phyloP scores from a whole-genome alignment of 202 grass and related monocot genomes.

The Dendrocalamus latiflorus region DNA sequence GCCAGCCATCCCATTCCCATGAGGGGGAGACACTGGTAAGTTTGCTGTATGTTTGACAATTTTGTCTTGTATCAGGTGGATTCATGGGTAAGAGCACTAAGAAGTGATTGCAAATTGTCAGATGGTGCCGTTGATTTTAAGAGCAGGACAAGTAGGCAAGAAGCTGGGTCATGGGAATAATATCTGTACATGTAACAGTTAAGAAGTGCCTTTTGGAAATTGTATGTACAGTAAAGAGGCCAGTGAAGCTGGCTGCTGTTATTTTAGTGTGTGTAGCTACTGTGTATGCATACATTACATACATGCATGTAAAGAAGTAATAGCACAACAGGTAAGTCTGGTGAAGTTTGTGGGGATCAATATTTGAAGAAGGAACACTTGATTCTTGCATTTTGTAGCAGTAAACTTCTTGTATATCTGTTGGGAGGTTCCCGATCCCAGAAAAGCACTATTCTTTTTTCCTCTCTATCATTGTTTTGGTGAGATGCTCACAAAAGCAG shows the following conservation, averaged over 20 bases:
- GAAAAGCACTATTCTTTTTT: no score
- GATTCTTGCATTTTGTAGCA: not conserved
- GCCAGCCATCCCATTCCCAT: not conserved
- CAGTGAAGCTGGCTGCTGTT: not conserved
- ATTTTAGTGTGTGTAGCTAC: not conserved
- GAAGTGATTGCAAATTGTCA: constrained; percentile 37
- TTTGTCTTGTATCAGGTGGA: constrained; percentile 48
- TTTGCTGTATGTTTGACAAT: not conserved
- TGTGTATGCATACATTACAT: not conserved
- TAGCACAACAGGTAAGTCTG: not conserved
- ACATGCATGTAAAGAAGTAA: not conserved
- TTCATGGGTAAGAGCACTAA: constrained; percentile 63
- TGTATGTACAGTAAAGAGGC: not conserved
- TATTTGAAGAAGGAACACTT: not conserved
- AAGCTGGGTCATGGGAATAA: constrained; percentile 22
- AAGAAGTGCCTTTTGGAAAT: not conserved
- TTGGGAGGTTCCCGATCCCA: no score
- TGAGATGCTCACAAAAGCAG: no score
- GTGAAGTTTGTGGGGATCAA: not conserved
- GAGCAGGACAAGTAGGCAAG: not conserved
- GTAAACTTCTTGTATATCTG: not conserved
- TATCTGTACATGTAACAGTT: not conserved
- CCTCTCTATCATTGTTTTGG: no score
- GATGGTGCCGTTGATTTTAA: not conserved
- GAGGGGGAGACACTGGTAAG: not conserved